phyloP scores from a whole-genome alignment of 2,329 filamentous ascomycete genomes.

The Trichoderma sp. region DNA sequence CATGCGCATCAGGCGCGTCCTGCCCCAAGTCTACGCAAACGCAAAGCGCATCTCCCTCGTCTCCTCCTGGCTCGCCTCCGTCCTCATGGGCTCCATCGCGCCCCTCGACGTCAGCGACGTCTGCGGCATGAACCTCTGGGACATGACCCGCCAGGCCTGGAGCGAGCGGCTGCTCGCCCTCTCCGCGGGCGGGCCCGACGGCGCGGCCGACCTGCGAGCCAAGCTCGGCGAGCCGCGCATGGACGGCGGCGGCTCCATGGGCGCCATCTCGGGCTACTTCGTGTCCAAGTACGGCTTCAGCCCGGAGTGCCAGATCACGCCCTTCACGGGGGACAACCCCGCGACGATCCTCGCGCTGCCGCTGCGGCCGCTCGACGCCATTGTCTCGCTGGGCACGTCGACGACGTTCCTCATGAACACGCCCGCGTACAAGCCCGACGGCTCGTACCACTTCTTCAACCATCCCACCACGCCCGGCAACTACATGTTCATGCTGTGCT shows the following conservation, averaged over 20 bases:
- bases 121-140: slow-evolving; percentile 96
- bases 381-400: slow-evolving; percentile 91
- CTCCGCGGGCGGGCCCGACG: slow-evolving; percentile 63
- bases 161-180: slow-evolving; percentile 74
- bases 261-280: slow-evolving; percentile 77
- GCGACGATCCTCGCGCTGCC: slow-evolving; percentile 91
- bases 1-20: slow-evolving; percentile 77
- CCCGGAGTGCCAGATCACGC: slow-evolving; percentile 71
- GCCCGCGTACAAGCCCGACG: slow-evolving; percentile 84
- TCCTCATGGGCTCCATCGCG: slow-evolving; percentile 82
- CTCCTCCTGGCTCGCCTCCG: slow-evolving; percentile 89
- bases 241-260: slow-evolving; percentile 80
- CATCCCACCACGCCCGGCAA: slow-evolving; percentile 87
- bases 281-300: slow-evolving; percentile 76
- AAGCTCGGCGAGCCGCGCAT: slow-evolving; percentile 81
- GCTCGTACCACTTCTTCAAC: slow-evolving; percentile 96
- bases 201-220: slow-evolving; percentile 63
- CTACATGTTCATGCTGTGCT: slow-evolving; percentile 99
- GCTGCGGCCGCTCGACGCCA: slow-evolving; percentile 83
- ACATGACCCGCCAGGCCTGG: slow-evolving; percentile 75
- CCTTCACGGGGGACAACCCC: slow-evolving; percentile 95
- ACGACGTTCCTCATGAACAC: slow-evolving; percentile 99
- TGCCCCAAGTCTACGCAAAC: slow-evolving; percentile 77
- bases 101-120: slow-evolving; percentile 93
- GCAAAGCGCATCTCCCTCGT: slow-evolving; percentile 89